phyloP scores from a whole-genome alignment of 225 moss, liverwort and hornwort genomes.

The Straminergon stramineum region DNA sequence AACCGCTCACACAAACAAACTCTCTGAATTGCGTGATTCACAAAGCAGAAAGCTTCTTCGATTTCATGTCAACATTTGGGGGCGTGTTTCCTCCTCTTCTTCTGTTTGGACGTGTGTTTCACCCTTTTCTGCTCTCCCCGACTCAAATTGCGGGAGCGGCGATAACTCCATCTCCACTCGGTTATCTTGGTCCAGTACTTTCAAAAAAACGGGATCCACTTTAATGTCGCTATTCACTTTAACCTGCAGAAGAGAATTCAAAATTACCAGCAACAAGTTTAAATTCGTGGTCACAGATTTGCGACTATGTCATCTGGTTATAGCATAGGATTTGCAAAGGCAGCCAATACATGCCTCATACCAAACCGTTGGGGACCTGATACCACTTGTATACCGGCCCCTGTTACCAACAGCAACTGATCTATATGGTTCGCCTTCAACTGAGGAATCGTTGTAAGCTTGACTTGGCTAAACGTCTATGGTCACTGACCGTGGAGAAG shows the following conservation, averaged over 20 bases:
- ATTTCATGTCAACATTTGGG: background rate
- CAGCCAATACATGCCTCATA: background rate
- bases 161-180: constrained; percentile 81
- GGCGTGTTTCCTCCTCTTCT: background rate
- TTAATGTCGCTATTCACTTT: constrained; percentile 90
- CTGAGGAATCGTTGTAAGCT: background rate
- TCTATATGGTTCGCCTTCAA: background rate
- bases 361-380: background rate
- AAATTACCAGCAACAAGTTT: background rate
- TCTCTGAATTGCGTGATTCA: background rate
- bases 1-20: background rate
- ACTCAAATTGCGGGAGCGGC: constrained; percentile 18
- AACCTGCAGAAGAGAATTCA: constrained; percentile 34
- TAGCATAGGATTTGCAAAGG: background rate
- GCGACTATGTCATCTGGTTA: background rate
- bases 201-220: constrained; percentile 85
- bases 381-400: background rate
- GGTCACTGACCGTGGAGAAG: background rate
- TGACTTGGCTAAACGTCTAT: background rate
- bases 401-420: background rate
- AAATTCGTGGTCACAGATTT: background rate
- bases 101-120: constrained; percentile 8
- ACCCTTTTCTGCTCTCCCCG: background rate
- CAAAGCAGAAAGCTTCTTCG: background rate
- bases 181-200: constrained; percentile 83